Evolutionary conservation across 306 rosid species (phyloP), one percentile per base, ranked within the genome.

Genomic region (Sindora glabra): DNA sequence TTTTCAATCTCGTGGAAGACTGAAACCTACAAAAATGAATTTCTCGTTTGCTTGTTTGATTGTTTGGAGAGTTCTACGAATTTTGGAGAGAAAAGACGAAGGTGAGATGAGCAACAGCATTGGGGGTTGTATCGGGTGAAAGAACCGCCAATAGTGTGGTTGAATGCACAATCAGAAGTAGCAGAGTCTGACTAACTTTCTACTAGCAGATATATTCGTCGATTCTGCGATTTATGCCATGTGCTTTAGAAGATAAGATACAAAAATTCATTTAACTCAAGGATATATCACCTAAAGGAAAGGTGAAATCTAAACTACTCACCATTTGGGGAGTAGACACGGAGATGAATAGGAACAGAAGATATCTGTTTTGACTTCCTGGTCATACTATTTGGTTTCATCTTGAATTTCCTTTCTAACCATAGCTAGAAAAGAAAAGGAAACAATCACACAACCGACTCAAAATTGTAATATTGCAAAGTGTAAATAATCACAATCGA

Each of bases 391-490:
- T 86, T n/a, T 67, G 10, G 97, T 89, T 76, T 86, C 97, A 44
- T 79, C 87, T 77, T 89, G 81, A 77, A 89, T 89, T 80, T 89
- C 97, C 74, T 79, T 81, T 59, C 89, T 81, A 70, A 90, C 90
- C 73, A 73, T 11, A 50, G 88, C 97, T 90, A 70, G 64, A 73
- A 11, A 71, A 69, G 58, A 65, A 38, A 56, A 56, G 4, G 11
- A 62, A 47, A 44, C 56, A 50, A 57, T 66, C 56, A 67, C 44
- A 22, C 30, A 64, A 23, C 41, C 51, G 69, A 49, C 13, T 38
- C 50, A 54, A 66, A 72, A 23, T 38, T 29, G 12, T 48, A 13
- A 4, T 33, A 34, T 50, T 29, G 46, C 38, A 21, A 21, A n/a
- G n/a, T n/a, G n/a, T n/a, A 37, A n/a, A 15, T 48, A 26, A 65